phyloP scores from a whole-genome alignment of 345 rosid species.

The Capsella bursapastoris region DNA sequence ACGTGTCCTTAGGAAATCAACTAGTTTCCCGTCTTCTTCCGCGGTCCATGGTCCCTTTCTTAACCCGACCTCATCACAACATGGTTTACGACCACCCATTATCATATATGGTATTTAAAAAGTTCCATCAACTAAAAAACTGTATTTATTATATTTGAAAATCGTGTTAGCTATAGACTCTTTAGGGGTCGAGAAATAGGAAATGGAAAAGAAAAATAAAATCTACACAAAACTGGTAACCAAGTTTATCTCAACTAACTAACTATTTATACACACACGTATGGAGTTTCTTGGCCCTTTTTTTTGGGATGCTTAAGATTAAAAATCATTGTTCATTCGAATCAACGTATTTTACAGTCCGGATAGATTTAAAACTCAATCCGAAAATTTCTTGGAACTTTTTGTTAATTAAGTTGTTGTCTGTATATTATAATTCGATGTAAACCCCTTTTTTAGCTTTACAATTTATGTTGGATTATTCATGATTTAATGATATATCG shows the following conservation, averaged over 20 bases:
- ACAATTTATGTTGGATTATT: no score
- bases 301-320: constrained; percentile 26
- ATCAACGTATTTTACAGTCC: not conserved
- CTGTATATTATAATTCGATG: not conserved
- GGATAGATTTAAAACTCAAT: not conserved
- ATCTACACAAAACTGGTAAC: constrained; percentile 26
- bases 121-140: not conserved
- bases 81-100: constrained; percentile 69
- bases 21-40: constrained; percentile 70
- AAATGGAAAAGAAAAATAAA: not conserved
- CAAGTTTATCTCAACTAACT: constrained; percentile 49
- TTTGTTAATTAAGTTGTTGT: not conserved
- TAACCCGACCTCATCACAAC: constrained; percentile 69
- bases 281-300: constrained; percentile 37
- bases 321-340: not conserved
- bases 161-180: constrained; percentile 14
- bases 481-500: no score
- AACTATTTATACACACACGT: constrained; percentile 36
- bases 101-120: not conserved
- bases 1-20: constrained; percentile 59
- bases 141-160: constrained; percentile 1
- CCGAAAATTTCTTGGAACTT: not conserved
- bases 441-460: not conserved
- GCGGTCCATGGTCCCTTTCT: constrained; percentile 85
- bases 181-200: constrained; percentile 1